phyloP scores from a whole-genome alignment of 2,329 filamentous ascomycete species.

The Metarhizium humberi region DNA sequence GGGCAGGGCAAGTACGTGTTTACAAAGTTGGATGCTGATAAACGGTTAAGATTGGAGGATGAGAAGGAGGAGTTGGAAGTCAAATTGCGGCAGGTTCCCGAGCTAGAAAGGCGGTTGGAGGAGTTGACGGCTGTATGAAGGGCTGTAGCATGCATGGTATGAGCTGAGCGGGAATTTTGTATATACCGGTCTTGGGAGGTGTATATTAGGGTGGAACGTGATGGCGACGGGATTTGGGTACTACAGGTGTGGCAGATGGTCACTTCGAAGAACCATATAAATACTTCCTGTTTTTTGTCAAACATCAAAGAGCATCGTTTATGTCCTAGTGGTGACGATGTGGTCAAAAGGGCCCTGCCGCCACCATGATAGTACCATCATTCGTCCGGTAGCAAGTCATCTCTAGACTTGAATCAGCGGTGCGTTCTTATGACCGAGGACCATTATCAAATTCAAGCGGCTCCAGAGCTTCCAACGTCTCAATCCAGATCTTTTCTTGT shows the following conservation, averaged over 20 bases:
- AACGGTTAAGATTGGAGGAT: conserved; percentile 77
- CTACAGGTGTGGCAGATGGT: not conserved
- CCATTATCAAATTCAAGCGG: not conserved
- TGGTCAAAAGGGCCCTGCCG: too few species aligned
- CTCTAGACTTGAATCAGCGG: too few species aligned
- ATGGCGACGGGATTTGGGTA: not conserved
- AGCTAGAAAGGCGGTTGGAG: conserved; percentile 74
- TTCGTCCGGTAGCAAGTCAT: too few species aligned
- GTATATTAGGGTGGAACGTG: not conserved
- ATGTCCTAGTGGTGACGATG: too few species aligned
- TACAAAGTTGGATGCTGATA: conserved; percentile 80
- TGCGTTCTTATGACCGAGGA: too few species aligned
- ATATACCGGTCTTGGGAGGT: not conserved
- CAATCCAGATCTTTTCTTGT: not conserved
- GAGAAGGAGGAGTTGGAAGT: conserved; percentile 93
- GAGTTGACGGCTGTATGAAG: conserved; percentile 51
- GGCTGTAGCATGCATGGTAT: too few species aligned
- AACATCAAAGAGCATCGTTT: too few species aligned
- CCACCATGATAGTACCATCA: too few species aligned
- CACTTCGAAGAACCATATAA: too few species aligned
- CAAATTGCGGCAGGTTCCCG: conserved; percentile 73
- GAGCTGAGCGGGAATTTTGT: not conserved
- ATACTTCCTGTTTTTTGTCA: too few species aligned
- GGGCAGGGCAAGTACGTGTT: conserved; percentile 90
- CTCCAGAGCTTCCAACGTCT: not conserved